Evolutionary conservation across 2,329 filamentous ascomycete species (phyloP).

Genomic region (Fusarium hainanense): DNA sequence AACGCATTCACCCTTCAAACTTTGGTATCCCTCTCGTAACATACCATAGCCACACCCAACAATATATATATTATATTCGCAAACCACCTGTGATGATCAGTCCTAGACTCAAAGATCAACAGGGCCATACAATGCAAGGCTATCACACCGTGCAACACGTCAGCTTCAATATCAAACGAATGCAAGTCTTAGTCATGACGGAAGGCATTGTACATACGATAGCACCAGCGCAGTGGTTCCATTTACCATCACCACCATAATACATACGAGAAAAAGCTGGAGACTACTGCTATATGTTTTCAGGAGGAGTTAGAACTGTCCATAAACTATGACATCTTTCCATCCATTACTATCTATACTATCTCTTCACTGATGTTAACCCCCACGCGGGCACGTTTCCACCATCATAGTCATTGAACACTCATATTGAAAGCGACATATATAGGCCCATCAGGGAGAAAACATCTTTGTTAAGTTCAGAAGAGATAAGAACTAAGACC

Average conservation of each 20-base stretch:
- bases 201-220: not conserved
- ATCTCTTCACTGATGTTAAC: not conserved
- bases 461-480: not conserved
- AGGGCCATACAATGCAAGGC: not conserved
- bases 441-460: not conserved
- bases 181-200: not conserved
- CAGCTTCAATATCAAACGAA: not conserved
- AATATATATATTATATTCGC: not conserved
- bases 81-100: constrained; percentile 1
- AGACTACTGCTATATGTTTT: not conserved
- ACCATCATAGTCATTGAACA: constrained; percentile 11
- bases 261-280: not conserved
- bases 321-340: not conserved
- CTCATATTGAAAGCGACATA: not conserved
- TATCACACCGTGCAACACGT: constrained; percentile 14
- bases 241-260: not conserved
- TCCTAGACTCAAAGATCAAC: constrained; percentile 5
- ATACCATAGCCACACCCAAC: not conserved
- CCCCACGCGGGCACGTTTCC: constrained; percentile 24
- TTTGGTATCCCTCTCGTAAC: not conserved
- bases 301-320: constrained; percentile 27
- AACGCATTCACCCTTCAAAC: not conserved
- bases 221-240: not conserved
- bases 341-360: not conserved
- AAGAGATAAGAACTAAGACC: not conserved